A percentile compares a stretch with the other conserved stretches of the same genome.
Evolutionary conservation across 2,329 filamentous ascomycete genomes (phyloP).

Genomic region (Aphanocladium album): DNA sequence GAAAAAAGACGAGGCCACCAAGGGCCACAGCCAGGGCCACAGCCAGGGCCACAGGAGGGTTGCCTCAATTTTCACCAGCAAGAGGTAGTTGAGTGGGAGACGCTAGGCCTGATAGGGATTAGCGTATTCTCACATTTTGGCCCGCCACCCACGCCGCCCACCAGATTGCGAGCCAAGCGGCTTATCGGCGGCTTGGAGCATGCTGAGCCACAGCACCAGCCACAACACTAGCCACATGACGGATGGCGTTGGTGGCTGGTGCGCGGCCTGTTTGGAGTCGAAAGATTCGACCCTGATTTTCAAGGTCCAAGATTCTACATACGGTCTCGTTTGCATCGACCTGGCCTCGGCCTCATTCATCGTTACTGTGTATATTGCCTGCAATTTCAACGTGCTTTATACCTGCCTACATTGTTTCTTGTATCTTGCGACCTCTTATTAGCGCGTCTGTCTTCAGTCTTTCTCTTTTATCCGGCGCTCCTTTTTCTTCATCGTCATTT

Average conservation of each 20-base stretch:
- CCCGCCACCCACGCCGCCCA: not conserved
- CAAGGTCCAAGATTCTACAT: not conserved
- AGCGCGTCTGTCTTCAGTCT: not conserved
- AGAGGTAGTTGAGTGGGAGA: conserved; percentile 31
- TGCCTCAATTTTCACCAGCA: conserved; percentile 40
- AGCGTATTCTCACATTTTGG: conserved; percentile 6
- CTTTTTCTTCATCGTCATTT: not conserved
- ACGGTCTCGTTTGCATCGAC: not conserved
- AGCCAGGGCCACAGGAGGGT: conserved; percentile 23
- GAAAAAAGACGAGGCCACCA: conserved; percentile 28
- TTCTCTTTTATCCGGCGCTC: not conserved
- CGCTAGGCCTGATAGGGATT: conserved; percentile 27
- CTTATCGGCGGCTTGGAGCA: not conserved
- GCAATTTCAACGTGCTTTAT: not conserved
- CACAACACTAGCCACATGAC: not conserved
- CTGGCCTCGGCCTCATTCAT: not conserved
- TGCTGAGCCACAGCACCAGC: conserved; percentile 4
- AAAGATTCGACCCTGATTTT: conserved; percentile 9
- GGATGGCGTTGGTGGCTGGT: not conserved
- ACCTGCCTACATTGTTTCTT: not conserved
- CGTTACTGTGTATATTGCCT: not conserved
- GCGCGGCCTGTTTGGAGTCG: not conserved
- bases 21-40: conserved; percentile 12
- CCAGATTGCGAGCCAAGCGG: not conserved
- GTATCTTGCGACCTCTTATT: not conserved